These are phyloP conservation scores for Diutina mesorugosa DNA, from an alignment of 1,139 yeast species.

Conservation along the genomic window DNA sequence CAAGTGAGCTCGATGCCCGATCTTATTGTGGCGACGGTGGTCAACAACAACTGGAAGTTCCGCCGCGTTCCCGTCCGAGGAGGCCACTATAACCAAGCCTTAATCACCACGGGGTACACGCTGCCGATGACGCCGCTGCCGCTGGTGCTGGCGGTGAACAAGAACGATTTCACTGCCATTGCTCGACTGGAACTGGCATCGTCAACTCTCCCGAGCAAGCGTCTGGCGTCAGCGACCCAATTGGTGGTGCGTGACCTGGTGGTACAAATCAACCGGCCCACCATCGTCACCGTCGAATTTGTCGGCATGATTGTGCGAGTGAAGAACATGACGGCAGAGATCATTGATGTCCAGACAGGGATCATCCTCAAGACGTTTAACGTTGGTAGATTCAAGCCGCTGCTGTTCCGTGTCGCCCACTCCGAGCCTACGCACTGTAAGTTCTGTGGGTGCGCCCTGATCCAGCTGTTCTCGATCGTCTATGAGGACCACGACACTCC, in stretches of 20 bases:
- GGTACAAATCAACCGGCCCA: not conserved
- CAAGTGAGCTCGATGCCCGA: constrained; percentile 33
- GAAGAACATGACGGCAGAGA: constrained; percentile 39
- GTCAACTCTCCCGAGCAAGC: not conserved
- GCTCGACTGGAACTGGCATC: not conserved
- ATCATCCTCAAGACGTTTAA: constrained; percentile 40
- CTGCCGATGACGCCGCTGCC: not conserved
- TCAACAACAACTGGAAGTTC: constrained; percentile 57
- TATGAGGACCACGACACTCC: constrained; percentile 51
- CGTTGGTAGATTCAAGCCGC: constrained; percentile 52
- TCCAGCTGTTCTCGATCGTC: constrained; percentile 56
- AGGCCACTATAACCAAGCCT: constrained; percentile 33
- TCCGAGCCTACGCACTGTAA: constrained; percentile 80
- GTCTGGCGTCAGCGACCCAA: not conserved
- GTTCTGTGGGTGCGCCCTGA: constrained; percentile 83
- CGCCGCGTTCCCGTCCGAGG: constrained; percentile 35
- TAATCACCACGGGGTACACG: not conserved
- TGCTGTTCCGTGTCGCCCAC: constrained; percentile 56
- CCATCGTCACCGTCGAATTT: constrained; percentile 40
- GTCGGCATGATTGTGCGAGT: constrained; percentile 63
- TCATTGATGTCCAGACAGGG: constrained; percentile 72
- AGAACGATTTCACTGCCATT: not conserved
- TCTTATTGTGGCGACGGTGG: constrained; percentile 48
- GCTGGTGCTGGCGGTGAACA: not conserved
- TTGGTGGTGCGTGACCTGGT: not conserved